Evolutionary conservation across 2,329 filamentous ascomycete species (phyloP), one percentile per base, ranked within the genome.

Genomic region (Dryadomyces quercus-mongolicae): DNA sequence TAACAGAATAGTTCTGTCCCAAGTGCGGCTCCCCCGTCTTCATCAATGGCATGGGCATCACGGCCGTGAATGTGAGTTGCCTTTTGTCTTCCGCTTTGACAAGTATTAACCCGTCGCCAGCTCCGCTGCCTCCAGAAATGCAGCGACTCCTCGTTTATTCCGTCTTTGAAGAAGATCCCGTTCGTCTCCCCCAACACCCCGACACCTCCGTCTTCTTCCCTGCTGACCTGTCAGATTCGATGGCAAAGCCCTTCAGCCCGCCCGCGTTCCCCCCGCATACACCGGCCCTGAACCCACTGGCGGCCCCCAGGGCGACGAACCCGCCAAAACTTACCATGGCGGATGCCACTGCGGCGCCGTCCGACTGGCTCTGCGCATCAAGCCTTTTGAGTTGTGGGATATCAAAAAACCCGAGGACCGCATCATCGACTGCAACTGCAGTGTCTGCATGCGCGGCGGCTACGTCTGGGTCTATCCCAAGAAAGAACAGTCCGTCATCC

Each of bases 291-390:
- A 71, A 40, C 75, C 75, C 2, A 60, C 63, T 3, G 66, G 60
- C n/a, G 65, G 66, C 6, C 59, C 59, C 31, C 63, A 57, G 13
- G 64, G 65, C 5, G 51, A 58, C 44, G 68, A 71, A 20, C 65
- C 66, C 40, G 67, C 67, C 43, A 67, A 67, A 60, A 52, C 71
- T 10, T 75, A 77, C 60, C 70, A 71, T 15, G 76, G 76, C 9
- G 71, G 72, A 61, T 80, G 76, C 62, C 76, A 79, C 63, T 80
- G 76, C 61, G 76, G 76, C 31, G 70, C 69, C 20, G 66, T 79
- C 22, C 70, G 65, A 16, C 54, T 76, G 1, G 71, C 73, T 1
- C 44, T 77, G 40, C 68, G 66, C 51, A 50, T 60, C 22, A 69
- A 70, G 58, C 68, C 73, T 1, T 60, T 78, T 10, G 61, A 69